These are phyloP conservation scores for Starmerella lactis-condensi DNA, from an alignment of 805 yeast species.

Conservation along the genomic window DNA sequence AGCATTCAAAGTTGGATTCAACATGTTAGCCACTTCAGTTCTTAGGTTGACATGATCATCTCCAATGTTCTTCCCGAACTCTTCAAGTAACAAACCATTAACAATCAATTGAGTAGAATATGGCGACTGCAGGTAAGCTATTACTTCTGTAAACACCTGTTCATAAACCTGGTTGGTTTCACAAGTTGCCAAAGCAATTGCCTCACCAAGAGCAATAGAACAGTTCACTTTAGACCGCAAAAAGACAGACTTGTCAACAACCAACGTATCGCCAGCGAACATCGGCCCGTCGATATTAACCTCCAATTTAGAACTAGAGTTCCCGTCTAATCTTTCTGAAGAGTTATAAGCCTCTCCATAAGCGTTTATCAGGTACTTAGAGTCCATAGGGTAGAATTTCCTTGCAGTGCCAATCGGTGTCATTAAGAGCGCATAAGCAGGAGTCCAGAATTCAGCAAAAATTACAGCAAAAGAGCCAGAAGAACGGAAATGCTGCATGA, in stretches of 20 bases:
- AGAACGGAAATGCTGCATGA: constrained; percentile 25
- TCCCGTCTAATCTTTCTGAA: constrained; percentile 9
- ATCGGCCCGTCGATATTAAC: constrained; percentile 89
- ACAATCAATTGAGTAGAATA: constrained; percentile 58
- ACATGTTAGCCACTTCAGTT: not conserved
- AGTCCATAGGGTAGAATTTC: constrained; percentile 68
- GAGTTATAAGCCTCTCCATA: constrained; percentile 35
- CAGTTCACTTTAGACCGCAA: constrained; percentile 59
- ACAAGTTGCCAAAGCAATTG: constrained; percentile 14
- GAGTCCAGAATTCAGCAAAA: constrained; percentile 23
- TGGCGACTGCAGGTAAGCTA: constrained; percentile 21
- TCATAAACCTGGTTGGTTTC: constrained; percentile 1
- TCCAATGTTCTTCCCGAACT: constrained; percentile 25
- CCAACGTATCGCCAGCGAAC: constrained; percentile 72
- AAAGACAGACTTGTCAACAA: constrained; percentile 60
- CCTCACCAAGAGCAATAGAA: constrained; percentile 54
- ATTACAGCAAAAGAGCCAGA: not conserved
- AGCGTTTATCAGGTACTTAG: constrained; percentile 56
- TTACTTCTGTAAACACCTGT: no score
- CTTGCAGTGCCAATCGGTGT: constrained; percentile 93
- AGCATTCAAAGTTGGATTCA: constrained; percentile 7
- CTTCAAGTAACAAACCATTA: constrained; percentile 50
- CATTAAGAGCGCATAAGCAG: constrained; percentile 43
- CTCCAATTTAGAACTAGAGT: constrained; percentile 14
- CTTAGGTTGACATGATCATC: not conserved